These are phyloP conservation scores for Neurospora tetraspora DNA, from an alignment of 495 filamentous ascomycete genomes.

Conservation along the genomic window DNA sequence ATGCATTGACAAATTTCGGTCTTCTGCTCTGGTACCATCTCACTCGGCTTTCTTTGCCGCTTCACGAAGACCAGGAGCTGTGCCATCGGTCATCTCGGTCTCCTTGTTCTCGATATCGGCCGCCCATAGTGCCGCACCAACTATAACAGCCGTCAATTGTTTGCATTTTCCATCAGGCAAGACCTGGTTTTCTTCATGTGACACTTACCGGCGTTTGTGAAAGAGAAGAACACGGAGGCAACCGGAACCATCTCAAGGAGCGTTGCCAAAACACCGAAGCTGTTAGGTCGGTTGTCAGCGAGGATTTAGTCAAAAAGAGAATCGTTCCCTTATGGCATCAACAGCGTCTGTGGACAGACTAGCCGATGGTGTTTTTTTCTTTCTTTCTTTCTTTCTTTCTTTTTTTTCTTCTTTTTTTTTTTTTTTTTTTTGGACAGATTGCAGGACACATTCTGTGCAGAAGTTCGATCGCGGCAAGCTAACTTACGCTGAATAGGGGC, in stretches of 20 bases:
- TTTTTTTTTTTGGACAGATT: not conserved
- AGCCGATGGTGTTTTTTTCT: not conserved
- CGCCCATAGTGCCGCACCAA: conserved; percentile 90
- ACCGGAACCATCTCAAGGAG: conserved; percentile 79
- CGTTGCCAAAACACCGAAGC: conserved; percentile 68
- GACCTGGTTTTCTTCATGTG: not conserved
- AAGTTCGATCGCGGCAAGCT: not conserved
- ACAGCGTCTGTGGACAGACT: not conserved
- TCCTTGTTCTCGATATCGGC: conserved; percentile 71
- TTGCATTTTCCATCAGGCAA: not conserved
- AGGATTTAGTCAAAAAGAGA: not conserved
- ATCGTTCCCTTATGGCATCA: not conserved
- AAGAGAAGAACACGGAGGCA: conserved; percentile 72
- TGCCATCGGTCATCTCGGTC: conserved; percentile 35
- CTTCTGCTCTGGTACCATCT: conserved; percentile 14
- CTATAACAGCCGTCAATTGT: conserved; percentile 20
- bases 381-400: too few species aligned
- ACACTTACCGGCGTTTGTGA: conserved; percentile 66
- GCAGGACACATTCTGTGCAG: not conserved
- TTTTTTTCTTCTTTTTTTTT: too few species aligned
- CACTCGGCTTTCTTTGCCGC: conserved; percentile 46
- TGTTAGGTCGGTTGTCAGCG: conserved; percentile 31
- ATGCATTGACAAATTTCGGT: conserved; percentile 16
- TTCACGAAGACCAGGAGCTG: conserved; percentile 43
- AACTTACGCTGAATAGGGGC: conserved; percentile 67